Evolutionary conservation across 306 rosid genomes (phyloP).

Genomic region (Malus orientalis): DNA sequence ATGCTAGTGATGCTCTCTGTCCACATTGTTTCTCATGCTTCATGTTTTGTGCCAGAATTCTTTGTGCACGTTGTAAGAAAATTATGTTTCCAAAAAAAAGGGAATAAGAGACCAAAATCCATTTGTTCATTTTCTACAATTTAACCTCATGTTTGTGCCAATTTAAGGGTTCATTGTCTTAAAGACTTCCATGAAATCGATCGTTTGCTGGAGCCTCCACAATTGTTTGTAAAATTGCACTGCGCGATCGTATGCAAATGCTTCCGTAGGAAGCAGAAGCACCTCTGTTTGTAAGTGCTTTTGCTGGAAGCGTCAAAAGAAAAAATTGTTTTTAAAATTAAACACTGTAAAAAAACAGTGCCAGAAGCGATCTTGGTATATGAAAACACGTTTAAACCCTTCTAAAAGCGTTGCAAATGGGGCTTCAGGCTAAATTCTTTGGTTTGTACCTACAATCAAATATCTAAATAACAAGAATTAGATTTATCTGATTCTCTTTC

Average conservation of each 20-base stretch:
- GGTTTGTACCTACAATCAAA: not conserved
- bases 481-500: no score
- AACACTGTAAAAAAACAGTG: no score
- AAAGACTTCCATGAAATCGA: not conserved
- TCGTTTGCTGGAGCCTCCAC: not conserved
- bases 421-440: not conserved
- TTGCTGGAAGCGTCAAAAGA: no score
- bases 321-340: no score
- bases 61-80: not conserved
- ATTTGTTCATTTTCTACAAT: not conserved
- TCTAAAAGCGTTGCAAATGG: no score
- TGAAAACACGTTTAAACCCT: no score
- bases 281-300: no score
- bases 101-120: not conserved
- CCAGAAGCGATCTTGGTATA: no score
- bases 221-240: not conserved
- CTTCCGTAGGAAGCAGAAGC: no score
- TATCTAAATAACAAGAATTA: no score
- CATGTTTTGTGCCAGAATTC: constrained; percentile 13
- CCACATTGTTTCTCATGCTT: not conserved
- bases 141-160: not conserved
- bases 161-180: not conserved
- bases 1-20: constrained; percentile 35
- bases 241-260: no score
- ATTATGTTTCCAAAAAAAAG: not conserved